Evolutionary conservation across 1,139 yeast genomes (phyloP).

Genomic region (Magnusiomyces tetraspermus): DNA sequence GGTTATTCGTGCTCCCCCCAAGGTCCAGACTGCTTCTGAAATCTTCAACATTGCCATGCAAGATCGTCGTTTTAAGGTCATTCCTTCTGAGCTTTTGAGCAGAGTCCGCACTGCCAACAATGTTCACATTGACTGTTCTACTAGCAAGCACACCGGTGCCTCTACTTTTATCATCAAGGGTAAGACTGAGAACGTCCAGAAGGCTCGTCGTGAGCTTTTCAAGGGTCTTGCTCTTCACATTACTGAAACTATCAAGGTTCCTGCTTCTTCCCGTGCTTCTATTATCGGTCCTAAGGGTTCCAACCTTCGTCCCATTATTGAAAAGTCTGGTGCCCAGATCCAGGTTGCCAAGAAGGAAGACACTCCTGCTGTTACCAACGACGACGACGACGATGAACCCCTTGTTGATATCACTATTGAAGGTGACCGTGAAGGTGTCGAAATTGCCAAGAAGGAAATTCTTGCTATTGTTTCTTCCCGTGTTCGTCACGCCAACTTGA

Average conservation of each 20-base stretch:
- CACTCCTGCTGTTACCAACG: conserved; percentile 22
- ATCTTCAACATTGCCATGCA: conserved; percentile 10
- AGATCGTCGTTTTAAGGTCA: conserved; percentile 12
- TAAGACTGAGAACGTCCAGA: conserved; percentile 52
- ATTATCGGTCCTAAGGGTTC: conserved; percentile 88
- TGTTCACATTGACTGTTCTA: conserved; percentile 65
- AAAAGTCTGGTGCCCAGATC: conserved; percentile 59
- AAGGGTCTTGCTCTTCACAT: conserved; percentile 63
- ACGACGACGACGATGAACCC: conserved; percentile 43
- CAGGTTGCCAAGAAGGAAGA: conserved; percentile 51
- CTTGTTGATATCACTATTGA: conserved; percentile 54
- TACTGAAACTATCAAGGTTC: conserved; percentile 51
- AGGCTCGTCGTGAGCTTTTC: conserved; percentile 68
- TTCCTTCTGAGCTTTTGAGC: conserved; percentile 14
- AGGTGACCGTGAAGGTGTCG: conserved; percentile 82
- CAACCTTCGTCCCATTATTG: conserved; percentile 70
- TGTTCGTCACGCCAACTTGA: conserved; percentile 31
- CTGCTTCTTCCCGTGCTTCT: conserved; percentile 67
- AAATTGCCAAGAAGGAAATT: conserved; percentile 62
- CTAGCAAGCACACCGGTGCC: conserved; percentile 64
- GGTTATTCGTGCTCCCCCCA: conserved; percentile 6
- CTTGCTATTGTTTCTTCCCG: conserved; percentile 66
- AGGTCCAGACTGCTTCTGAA: conserved; percentile 10
- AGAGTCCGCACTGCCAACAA: conserved; percentile 10
- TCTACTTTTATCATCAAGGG: conserved; percentile 86